A percentile compares a stretch with the other conserved stretches of the same genome.
These are phyloP conservation scores for Ophiostoma quercus DNA, from an alignment of 2,329 filamentous ascomycete species.

Conservation along the genomic window DNA sequence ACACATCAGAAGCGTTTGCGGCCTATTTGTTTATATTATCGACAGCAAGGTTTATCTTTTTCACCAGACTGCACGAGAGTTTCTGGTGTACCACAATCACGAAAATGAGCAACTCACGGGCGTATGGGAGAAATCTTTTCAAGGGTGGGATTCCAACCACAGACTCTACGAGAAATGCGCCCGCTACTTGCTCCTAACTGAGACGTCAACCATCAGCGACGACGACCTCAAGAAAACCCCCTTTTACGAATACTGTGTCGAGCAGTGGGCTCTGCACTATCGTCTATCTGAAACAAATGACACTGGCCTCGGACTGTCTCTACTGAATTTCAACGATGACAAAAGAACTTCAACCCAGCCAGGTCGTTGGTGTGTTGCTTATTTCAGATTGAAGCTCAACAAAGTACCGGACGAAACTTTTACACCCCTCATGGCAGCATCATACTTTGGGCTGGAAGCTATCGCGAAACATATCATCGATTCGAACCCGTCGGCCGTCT, in stretches of 20 bases:
- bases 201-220: background rate
- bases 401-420: background rate
- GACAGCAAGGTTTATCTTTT: background rate
- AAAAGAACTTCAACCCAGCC: background rate
- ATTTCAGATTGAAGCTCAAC: background rate
- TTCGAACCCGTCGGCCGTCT: background rate
- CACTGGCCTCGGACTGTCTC: background rate
- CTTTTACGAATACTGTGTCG: background rate
- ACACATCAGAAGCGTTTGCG: background rate
- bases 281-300: background rate
- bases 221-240: background rate
- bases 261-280: background rate
- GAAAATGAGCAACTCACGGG: too few relatives aligned
- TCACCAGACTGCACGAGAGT: slow-evolving; percentile 6
- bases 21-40: slow-evolving; percentile 1
- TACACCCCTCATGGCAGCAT: background rate
- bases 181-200: background rate
- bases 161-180: background rate
- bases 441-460: background rate
- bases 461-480: background rate
- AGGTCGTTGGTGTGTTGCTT: background rate
- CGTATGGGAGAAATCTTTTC: background rate
- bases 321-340: background rate
- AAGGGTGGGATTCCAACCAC: background rate
- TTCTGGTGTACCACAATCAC: background rate